A percentile compares a stretch with the other conserved stretches of the same genome.
Conservation (phyloP, 2,329 filamentous ascomycete genomes). For the Torrubiella hemipterigena region DNA sequence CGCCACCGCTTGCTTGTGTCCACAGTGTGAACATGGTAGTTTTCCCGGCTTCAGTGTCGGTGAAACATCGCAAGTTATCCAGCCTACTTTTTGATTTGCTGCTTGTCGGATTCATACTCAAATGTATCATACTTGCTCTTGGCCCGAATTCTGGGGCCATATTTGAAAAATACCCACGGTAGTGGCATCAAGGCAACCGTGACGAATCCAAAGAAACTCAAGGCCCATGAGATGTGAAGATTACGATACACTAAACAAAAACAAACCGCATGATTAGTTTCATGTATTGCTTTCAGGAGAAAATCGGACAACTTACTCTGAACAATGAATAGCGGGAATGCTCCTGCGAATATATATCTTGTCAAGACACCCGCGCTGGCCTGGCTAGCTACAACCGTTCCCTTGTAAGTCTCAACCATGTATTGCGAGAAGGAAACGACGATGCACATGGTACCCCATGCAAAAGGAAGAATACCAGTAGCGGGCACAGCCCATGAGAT, state of each 20-base stretch:
- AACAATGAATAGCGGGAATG: slow-evolving; percentile 49
- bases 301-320: slow-evolving; percentile 31
- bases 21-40: too few relatives aligned
- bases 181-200: slow-evolving; percentile 34
- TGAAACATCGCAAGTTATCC: too few relatives aligned
- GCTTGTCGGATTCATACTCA: neutral
- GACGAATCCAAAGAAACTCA: slow-evolving; percentile 34
- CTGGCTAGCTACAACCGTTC: slow-evolving; percentile 42
- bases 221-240: slow-evolving; percentile 34
- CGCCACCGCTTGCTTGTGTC: too few relatives aligned
- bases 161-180: slow-evolving; percentile 40
- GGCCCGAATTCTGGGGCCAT: slow-evolving; percentile 27
- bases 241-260: slow-evolving; percentile 30
- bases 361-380: slow-evolving; percentile 46
- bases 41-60: too few relatives aligned
- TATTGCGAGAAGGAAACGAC: slow-evolving; percentile 43
- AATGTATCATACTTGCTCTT: slow-evolving; percentile 14
- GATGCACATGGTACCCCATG: slow-evolving; percentile 47
- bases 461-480: slow-evolving; percentile 41
- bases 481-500: slow-evolving; percentile 39
- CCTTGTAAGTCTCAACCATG: slow-evolving; percentile 42
- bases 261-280: neutral
- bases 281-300: neutral
- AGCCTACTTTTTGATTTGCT: too few relatives aligned
- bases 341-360: slow-evolving; percentile 41